Base-by-base conservation (phyloP, 306 rosid genomes). In the Glycine tomentella region DNA sequence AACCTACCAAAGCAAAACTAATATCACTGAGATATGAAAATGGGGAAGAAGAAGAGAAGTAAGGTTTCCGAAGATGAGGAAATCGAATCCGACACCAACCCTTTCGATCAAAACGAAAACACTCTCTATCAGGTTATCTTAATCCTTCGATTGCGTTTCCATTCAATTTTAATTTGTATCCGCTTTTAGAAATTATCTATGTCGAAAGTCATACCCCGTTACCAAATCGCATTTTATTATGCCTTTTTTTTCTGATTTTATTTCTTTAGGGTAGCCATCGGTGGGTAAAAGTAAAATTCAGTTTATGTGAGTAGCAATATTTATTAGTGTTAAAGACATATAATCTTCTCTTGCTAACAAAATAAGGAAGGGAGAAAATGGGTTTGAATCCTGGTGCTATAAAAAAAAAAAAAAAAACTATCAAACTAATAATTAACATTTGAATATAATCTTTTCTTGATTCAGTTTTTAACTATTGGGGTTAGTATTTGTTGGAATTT, bases 31-130 rank as follows among this genome's bases (percentile, higher is more conserved):
- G 15, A 45, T 2, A 12, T 8, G 12, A 42, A 69, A 56, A 93
- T 91, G 97, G 92, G 83, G 63, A 93, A 84, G 87, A 83, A 85
- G 69, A 91, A 81, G 88, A 89, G 83, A 83, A 16, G 75, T 84
- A 88, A 91, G 91, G 91, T 83, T 89, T 85, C 90, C 3, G 87
- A 86, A 8, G 92, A 87, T 5, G 91, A 84, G 38, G 81, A 58
- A 80, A 71, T n/a, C 4, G 79, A 75, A 17, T 83, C 85, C 8
- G 72, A 72, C 1, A 79, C 48, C 14, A 64, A 76, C 11, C 66
- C 14, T n/a, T 79, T 40, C 17, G 52, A 70, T 78, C 81, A 75
- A n/a, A 72, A 36, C 31, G 71, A 51, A 8, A 88, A 84, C 59
- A 69, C 85, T 31, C 96, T 93, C 77, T 93, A 93, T 79, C 88